Evolutionary conservation across 2,329 filamentous ascomycete species (phyloP), one percentile per base, ranked within the genome.

Genomic region (Drechslera avenae): DNA sequence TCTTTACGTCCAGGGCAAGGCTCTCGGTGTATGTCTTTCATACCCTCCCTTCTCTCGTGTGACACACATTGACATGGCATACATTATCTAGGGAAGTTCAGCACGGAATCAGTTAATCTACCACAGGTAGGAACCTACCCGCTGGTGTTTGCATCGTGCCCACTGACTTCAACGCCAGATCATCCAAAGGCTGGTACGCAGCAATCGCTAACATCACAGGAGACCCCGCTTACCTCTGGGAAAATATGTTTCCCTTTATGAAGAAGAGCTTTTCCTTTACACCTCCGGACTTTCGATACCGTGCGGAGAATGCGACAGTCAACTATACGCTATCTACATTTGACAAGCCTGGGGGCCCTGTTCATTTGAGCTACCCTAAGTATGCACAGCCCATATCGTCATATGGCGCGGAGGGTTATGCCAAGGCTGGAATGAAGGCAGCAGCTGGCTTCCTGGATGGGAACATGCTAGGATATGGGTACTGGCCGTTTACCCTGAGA

Each of bases 261-360:
- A 50, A 62, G 32, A 67, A 65, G 44, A 63, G 59, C 19, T 59
- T 68, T 18, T 60, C 55, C 17, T 68, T 71, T 37, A 68, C 62
- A 3, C 40, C 52, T 4, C 67, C 69, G 4, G 42, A 67, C 8
- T 10, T 26, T 18, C 35, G 31, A 10, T 48, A 42, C n/a, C 52
- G 54, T 10, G 40, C 37, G 16, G 39, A 46, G 37, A 56, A 43
- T 6, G 36, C 36, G 17, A 48, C 31, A 12, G 43, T 51, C 7
- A 54, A 54, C 17, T 56, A 39, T n/a, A 53, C 44, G 3, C 28
- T 56, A 4, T 48, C 49, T 14, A 42, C 44, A 5, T 52, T 52
- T 12, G 32, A 56, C 7, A 17, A 5, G 4, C 45, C 49, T 2
- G 50, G 46, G 28, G 52, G 52, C 6, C 52, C 50, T 12, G 52